Base-by-base conservation (phyloP, 768 basidiomycete genomes). In the Agrocybe pediades region DNA sequence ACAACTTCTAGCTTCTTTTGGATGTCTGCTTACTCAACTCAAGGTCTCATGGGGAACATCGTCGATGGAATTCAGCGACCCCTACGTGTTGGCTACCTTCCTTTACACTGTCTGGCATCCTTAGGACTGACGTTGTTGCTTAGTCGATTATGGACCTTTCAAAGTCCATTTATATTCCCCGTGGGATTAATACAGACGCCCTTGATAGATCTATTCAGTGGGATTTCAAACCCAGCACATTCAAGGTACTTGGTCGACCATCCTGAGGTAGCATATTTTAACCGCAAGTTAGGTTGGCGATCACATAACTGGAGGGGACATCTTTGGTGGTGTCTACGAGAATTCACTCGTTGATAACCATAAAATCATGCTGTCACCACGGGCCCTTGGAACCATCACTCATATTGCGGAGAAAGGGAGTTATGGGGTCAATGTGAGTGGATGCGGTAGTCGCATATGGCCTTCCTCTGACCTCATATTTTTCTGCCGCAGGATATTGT, bases 31-130 rank as follows among this genome's bases (percentile, higher is more conserved):
- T 46, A 46, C 17, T 19, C 16, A 20, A 5, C 17, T 23, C 1
- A 54, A 97, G 96, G 97, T 62, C 76, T 99, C 54, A 98, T 99
- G 97, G 87, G 87, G n/a, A 98, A 99, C 70, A 99, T 99, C 65
- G 94, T 96, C 62, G 95, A 98, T 74, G 95, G 95, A 63, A 95
- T 96, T 66, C 95, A 97, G 71, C 85, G 95, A 66, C 95, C 95
- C 54, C 76, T 94, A 33, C 83, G 92, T 63, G 92, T 93, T 67
- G 59, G 90, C 70, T 30, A 26, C 44, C 17, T 17, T 15, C 29
- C 17, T 47, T 36, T 36, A 15, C n/a, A n/a, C n/a, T n/a, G 41
- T 19, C 54, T 23, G 17, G 21, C 30, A 50, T 23, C 20, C 49
- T 59, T 44, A 52, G n/a, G 55, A 50, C 46, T 61, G 51, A 51